These are phyloP conservation scores for Scutellaria barbata DNA, from an alignment of 257 asterid species.

Conservation along the genomic window DNA sequence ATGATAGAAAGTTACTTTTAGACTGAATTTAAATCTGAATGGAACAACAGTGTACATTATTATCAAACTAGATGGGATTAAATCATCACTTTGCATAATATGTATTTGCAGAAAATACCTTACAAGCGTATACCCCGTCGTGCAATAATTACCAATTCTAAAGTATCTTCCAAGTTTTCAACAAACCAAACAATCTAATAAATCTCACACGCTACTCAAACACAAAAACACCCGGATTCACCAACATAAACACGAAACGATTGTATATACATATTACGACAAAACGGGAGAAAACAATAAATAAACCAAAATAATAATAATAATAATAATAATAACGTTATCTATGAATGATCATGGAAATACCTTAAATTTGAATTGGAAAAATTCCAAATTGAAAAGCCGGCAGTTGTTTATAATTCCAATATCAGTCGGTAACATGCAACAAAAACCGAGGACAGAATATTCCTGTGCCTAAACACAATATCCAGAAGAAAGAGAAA, in stretches of 20 bases:
- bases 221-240: neutral
- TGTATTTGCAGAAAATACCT: neutral
- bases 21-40: neutral
- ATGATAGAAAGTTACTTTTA: conserved; percentile 14
- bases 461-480: conserved; percentile 26
- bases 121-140: conserved; percentile 5
- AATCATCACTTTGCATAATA: conserved; percentile 11
- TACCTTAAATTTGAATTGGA: conserved; percentile 37
- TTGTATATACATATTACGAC: too few species aligned
- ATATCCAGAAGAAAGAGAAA: conserved; percentile 11
- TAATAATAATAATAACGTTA: neutral
- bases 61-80: neutral
- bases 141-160: conserved; percentile 21
- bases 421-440: conserved; percentile 36
- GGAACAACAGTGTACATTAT: conserved; percentile 8
- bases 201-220: conserved; percentile 22
- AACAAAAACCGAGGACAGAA: conserved; percentile 30
- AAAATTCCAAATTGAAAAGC: conserved; percentile 27
- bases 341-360: conserved; percentile 15
- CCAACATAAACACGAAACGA: neutral
- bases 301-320: neutral
- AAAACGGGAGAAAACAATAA: too few species aligned
- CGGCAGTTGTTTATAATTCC: conserved; percentile 29
- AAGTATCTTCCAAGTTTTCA: neutral
- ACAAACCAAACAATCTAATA: neutral